Evolutionary conservation across 192 early-diverging fungal genomes (phyloP).

Genomic region (Entomortierella lignicola): DNA sequence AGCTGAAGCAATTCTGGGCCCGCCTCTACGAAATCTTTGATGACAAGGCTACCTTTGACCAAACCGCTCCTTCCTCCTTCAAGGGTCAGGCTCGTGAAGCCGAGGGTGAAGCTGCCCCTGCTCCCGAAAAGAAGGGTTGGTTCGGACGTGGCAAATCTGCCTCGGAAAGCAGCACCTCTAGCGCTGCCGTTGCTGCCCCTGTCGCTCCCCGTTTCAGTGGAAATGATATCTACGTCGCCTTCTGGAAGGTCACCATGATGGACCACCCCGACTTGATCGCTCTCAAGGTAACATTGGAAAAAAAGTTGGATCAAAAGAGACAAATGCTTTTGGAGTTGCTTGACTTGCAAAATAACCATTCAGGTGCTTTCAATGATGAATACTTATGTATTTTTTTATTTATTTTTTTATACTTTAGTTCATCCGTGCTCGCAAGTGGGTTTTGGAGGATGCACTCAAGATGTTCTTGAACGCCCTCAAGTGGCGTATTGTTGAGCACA

Average conservation of each 20-base stretch:
- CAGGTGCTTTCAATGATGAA: too few relatives aligned
- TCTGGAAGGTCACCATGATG: slow-evolving; percentile 49
- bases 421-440: slow-evolving; percentile 93
- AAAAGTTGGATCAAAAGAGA: background rate
- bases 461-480: slow-evolving; percentile 81
- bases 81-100: slow-evolving; percentile 48
- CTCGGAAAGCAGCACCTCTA: slow-evolving; percentile 10
- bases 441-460: slow-evolving; percentile 75
- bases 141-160: slow-evolving; percentile 27
- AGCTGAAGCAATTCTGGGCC: slow-evolving; percentile 49
- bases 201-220: slow-evolving; percentile 31
- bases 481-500: slow-evolving; percentile 77
- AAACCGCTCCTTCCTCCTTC: slow-evolving; percentile 39
- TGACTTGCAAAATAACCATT: too few relatives aligned
- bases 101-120: slow-evolving; percentile 5
- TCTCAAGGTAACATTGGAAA: slow-evolving; percentile 55
- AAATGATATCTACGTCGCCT: slow-evolving; percentile 16
- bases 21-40: slow-evolving; percentile 56
- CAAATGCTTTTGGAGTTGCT: too few relatives aligned
- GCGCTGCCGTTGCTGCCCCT: background rate
- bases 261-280: slow-evolving; percentile 48
- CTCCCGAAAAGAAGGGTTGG: slow-evolving; percentile 23
- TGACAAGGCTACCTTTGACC: slow-evolving; percentile 44
- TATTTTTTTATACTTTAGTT: slow-evolving; percentile 54
- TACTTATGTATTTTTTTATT: background rate